Evolutionary conservation across 2,329 filamentous ascomycete species (phyloP).

Genomic region (Botrytis byssoidea): DNA sequence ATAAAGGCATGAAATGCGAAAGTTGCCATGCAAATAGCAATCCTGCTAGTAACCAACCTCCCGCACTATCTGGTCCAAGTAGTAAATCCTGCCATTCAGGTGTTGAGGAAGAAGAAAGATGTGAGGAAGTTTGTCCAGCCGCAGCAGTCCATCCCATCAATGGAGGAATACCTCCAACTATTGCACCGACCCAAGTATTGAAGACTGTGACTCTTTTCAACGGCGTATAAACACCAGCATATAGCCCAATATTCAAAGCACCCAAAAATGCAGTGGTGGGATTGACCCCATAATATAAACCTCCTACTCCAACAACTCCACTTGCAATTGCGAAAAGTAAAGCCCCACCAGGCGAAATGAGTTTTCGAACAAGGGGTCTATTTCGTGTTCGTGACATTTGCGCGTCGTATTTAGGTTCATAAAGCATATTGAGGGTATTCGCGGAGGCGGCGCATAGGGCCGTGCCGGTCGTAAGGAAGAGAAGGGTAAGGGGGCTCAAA

Average conservation of each 20-base stretch:
- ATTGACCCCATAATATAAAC: slow-evolving; percentile 87
- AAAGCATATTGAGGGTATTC: slow-evolving; percentile 96
- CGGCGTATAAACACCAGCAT: slow-evolving; percentile 90
- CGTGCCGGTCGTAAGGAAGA: slow-evolving; percentile 89
- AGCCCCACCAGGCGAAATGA: slow-evolving; percentile 71
- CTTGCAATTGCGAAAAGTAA: slow-evolving; percentile 75
- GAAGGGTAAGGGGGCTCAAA: slow-evolving; percentile 82
- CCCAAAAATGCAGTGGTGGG: slow-evolving; percentile 88
- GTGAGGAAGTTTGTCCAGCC: slow-evolving; percentile 81
- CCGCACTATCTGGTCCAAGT: slow-evolving; percentile 65
- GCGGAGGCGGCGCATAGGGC: slow-evolving; percentile 86
- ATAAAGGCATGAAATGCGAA: slow-evolving; percentile 94
- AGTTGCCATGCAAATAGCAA: slow-evolving; percentile 96
- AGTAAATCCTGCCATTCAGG: slow-evolving; percentile 77
- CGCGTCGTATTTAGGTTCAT: slow-evolving; percentile 86
- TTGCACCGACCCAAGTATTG: slow-evolving; percentile 93
- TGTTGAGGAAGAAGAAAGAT: slow-evolving; percentile 56
- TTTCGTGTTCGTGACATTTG: slow-evolving; percentile 93
- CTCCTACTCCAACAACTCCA: slow-evolving; percentile 65
- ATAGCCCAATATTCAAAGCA: slow-evolving; percentile 79
- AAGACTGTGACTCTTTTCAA: slow-evolving; percentile 81
- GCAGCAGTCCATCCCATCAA: slow-evolving; percentile 98
- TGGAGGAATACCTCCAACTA: slow-evolving; percentile 91
- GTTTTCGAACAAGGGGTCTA: slow-evolving; percentile 77
- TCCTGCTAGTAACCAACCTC: slow-evolving; percentile 84